Evolutionary conservation across 2,329 filamentous ascomycete species (phyloP), one percentile per base, ranked within the genome.

Genomic region (Fusarium protoensiforme): DNA sequence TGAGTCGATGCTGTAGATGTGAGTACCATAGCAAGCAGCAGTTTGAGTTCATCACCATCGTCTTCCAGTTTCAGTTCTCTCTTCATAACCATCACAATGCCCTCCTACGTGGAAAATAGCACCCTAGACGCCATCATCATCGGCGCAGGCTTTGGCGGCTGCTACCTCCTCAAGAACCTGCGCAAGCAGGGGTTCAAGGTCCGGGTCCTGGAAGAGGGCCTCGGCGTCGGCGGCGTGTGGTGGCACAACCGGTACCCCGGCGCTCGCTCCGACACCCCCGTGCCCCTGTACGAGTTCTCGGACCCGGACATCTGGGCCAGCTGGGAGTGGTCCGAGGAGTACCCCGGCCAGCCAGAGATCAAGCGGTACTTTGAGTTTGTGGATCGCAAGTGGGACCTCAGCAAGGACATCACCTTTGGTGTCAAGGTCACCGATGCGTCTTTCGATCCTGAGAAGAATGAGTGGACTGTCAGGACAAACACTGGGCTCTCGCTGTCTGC

Each of bases 321-420:
- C 58, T 86, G 84, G 81, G 72, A 82, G 51, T 85, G 83, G 80
- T 79, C 76, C 1, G 76, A 82, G 59, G 73, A 79, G 31, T 82
- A 80, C 36, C 72, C 80, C 0, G 70, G 79, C 0, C 81, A 81
- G 61, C 69, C 78, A 13, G 83, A 87, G 61, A 75, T 86, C 0
- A 77, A 80, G n/a, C 70, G 66, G 7, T 87, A 87, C 67, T 86
- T 86, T 61, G 77, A 83, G 51, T 83, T 84, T 65, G 81, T 86
- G 7, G 84, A 84, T 41, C 76, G 81, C 16, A 81, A 82, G 29
- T 79, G 83, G 38, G 75, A 83, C 14, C 69, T 86, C 22, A 85
- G 81, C 58, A 85, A 82, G 39, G 80, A 85, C 54, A 81, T 81
- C 39, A 78, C 78, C 16, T 87, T 87, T 69, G 78, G 84, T 33